phyloP scores from a whole-genome alignment of 2,329 filamentous ascomycete species.

The Aspergillus neotritici region DNA sequence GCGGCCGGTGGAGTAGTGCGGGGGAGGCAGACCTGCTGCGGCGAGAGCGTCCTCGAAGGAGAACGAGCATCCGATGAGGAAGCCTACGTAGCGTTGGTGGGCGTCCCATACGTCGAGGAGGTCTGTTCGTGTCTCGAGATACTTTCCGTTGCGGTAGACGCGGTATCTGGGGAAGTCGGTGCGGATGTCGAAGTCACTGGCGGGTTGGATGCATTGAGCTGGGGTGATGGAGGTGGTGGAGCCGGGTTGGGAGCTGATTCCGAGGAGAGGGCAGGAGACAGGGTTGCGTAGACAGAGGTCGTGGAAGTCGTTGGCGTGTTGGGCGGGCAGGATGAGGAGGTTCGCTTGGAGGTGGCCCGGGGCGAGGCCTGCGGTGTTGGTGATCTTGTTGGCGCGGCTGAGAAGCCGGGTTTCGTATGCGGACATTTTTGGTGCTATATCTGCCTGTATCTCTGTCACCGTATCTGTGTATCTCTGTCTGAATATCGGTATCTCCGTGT shows the following conservation, averaged over 20 bases:
- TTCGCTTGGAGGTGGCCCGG: slow-evolving; percentile 57
- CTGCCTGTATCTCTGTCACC: slow-evolving; percentile 1
- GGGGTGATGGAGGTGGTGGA: slow-evolving; percentile 19
- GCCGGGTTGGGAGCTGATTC: slow-evolving; percentile 40
- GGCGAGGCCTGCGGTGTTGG: slow-evolving; percentile 51
- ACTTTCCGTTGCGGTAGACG: slow-evolving; percentile 49
- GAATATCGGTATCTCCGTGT: no score
- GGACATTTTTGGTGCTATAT: slow-evolving; percentile 7
- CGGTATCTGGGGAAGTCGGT: slow-evolving; percentile 55
- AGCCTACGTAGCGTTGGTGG: slow-evolving; percentile 51
- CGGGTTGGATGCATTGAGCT: slow-evolving; percentile 16
- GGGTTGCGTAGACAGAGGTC: slow-evolving; percentile 57
- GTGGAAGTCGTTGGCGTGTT: slow-evolving; percentile 54
- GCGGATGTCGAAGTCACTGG: slow-evolving; percentile 49
- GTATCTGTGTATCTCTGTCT: no score
- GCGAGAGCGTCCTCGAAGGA: slow-evolving; percentile 57
- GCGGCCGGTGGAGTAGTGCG: slow-evolving; percentile 45
- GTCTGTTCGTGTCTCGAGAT: slow-evolving; percentile 37
- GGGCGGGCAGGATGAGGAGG: slow-evolving; percentile 54
- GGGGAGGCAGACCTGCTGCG: slow-evolving; percentile 46
- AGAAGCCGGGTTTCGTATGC: slow-evolving; percentile 41
- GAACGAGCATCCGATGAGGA: slow-evolving; percentile 60
- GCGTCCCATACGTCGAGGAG: slow-evolving; percentile 50
- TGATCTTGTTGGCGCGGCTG: slow-evolving; percentile 38
- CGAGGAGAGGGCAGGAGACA: slow-evolving; percentile 57